phyloP scores from a whole-genome alignment of 2,329 filamentous ascomycete genomes.

The Paraphoma chrysanthemicola region DNA sequence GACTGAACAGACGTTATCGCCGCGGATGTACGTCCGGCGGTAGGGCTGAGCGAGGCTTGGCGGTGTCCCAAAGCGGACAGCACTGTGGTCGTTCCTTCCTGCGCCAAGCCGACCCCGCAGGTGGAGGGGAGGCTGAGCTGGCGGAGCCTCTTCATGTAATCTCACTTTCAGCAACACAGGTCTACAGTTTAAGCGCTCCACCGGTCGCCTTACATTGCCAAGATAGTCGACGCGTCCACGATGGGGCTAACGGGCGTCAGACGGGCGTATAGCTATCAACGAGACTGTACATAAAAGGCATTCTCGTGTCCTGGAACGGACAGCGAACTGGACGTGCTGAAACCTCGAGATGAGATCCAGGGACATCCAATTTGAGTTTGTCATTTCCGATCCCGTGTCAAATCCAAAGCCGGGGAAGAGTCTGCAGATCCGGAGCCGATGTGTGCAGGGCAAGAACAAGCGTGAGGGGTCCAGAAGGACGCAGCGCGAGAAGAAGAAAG shows the following conservation, averaged over 20 bases:
- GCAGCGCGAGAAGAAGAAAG: conserved; percentile 7
- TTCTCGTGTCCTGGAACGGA: neutral
- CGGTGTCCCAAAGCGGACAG: neutral
- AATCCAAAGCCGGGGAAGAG: conserved; percentile 16
- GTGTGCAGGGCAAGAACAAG: conserved; percentile 28
- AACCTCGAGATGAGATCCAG: neutral
- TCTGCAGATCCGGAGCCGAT: conserved; percentile 19
- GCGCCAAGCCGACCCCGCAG: neutral
- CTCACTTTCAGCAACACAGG: neutral
- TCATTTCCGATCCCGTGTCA: conserved; percentile 4
- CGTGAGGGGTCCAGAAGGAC: conserved; percentile 19
- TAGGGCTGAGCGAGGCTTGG: neutral
- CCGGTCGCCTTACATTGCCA: neutral
- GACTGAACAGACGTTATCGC: neutral
- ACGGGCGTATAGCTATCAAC: neutral
- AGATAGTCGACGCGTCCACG: neutral
- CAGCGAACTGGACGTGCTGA: neutral
- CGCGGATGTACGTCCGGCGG: too few relatives aligned
- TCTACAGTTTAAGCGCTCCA: neutral
- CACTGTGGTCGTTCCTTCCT: neutral
- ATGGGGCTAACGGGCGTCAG: neutral
- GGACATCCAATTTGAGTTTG: conserved; percentile 10
- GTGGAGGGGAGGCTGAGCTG: neutral
- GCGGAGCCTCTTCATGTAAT: neutral
- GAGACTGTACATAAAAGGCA: neutral